Evolutionary conservation across 768 basidiomycete species (phyloP).

Genomic region (Gautieria morchelliformis): DNA sequence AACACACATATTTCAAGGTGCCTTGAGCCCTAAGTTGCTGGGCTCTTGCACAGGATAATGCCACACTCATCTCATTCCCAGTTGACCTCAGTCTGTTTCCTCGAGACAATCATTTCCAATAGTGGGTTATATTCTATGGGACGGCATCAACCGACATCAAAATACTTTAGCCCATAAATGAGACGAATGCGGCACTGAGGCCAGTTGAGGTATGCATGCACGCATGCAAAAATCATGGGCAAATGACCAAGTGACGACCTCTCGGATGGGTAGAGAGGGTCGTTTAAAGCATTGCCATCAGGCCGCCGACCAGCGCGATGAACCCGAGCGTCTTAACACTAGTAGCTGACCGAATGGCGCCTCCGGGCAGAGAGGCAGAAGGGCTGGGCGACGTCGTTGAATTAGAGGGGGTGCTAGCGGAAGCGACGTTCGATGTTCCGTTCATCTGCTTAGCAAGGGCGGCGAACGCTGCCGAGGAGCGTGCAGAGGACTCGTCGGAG

Average conservation of each 20-base stretch:
- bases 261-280: too few relatives aligned
- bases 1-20: too few relatives aligned
- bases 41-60: too few relatives aligned
- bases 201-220: too few relatives aligned
- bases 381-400: slow-evolving; percentile 7
- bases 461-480: slow-evolving; percentile 50
- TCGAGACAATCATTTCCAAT: background rate
- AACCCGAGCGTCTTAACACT: background rate
- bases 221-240: too few relatives aligned
- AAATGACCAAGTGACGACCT: too few relatives aligned
- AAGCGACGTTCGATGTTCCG: slow-evolving; percentile 31
- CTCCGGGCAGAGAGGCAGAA: slow-evolving; percentile 3
- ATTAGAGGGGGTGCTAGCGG: slow-evolving; percentile 15
- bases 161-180: too few relatives aligned
- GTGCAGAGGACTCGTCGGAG: slow-evolving; percentile 33
- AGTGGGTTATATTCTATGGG: background rate
- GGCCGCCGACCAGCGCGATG: slow-evolving; percentile 13
- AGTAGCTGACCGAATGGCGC: background rate
- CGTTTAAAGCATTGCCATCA: background rate
- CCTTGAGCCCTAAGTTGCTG: too few relatives aligned
- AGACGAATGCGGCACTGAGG: too few relatives aligned
- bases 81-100: background rate
- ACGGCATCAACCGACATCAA: background rate
- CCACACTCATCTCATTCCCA: too few relatives aligned
- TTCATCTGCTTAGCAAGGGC: slow-evolving; percentile 44